phyloP scores from a whole-genome alignment of 768 basidiomycete genomes.

The Collybiopsis confluens region DNA sequence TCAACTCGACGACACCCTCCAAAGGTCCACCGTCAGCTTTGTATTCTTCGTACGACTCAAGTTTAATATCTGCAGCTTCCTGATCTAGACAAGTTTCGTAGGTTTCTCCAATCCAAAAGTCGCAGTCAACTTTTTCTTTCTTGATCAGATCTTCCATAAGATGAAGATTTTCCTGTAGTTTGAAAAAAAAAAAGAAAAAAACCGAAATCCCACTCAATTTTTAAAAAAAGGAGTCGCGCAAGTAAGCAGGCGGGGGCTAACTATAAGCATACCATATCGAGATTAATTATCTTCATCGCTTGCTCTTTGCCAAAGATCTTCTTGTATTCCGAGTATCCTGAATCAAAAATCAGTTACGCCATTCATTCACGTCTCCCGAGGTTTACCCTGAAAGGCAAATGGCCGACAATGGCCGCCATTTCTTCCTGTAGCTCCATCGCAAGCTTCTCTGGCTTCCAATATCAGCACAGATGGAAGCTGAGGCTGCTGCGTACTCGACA shows the following conservation, averaged over 20 bases:
- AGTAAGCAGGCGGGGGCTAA: too few species aligned
- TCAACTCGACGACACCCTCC: slow-evolving; percentile 14
- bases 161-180: slow-evolving; percentile 13
- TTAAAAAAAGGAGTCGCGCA: too few species aligned
- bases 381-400: slow-evolving; percentile 17
- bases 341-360: too few species aligned
- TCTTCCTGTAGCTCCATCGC: slow-evolving; percentile 22
- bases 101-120: slow-evolving; percentile 21
- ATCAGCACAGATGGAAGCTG: slow-evolving; percentile 31
- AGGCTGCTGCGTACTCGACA: too few species aligned
- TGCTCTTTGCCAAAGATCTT: slow-evolving; percentile 28
- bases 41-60: slow-evolving; percentile 10
- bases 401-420: slow-evolving; percentile 26
- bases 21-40: slow-evolving; percentile 17
- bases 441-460: slow-evolving; percentile 39
- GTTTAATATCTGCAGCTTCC: slow-evolving; percentile 8
- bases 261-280: slow-evolving; percentile 9
- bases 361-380: neutral
- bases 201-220: too few species aligned
- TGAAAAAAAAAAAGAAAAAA: too few species aligned
- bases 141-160: slow-evolving; percentile 11
- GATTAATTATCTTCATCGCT: slow-evolving; percentile 27
- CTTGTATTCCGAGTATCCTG: slow-evolving; percentile 37
- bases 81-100: slow-evolving; percentile 15
- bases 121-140: slow-evolving; percentile 17